These are phyloP conservation scores for Crotalaria pallida DNA, from an alignment of 306 rosid species.

Conservation along the genomic window DNA sequence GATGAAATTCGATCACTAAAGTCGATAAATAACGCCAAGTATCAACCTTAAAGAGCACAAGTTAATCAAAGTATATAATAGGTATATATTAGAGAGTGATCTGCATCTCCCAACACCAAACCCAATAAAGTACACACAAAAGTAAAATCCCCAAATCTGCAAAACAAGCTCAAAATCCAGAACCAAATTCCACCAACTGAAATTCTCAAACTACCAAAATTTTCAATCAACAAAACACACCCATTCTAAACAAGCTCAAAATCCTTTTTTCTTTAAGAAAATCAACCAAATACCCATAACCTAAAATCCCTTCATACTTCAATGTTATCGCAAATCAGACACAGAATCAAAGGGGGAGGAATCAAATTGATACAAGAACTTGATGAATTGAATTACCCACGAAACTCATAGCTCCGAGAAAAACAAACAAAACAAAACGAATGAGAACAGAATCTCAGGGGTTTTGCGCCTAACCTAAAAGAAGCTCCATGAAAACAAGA, in stretches of 20 bases:
- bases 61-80: neutral
- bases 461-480: conserved; percentile 21
- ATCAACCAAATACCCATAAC: conserved; percentile 14
- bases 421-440: neutral
- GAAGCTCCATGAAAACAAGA: conserved; percentile 4
- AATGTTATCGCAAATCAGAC: conserved; percentile 27
- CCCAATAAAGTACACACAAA: conserved; percentile 4
- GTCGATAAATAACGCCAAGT: conserved; percentile 14
- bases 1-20: conserved; percentile 23
- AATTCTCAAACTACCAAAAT: conserved; percentile 23
- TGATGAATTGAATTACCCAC: neutral
- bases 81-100: conserved; percentile 16
- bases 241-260: conserved; percentile 18
- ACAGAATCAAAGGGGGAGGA: neutral
- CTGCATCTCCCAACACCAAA: conserved; percentile 22
- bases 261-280: conserved; percentile 27
- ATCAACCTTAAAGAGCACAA: conserved; percentile 23
- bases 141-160: too few species aligned
- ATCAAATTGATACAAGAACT: neutral
- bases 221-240: conserved; percentile 41
- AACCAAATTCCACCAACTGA: neutral
- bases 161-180: neutral
- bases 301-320: conserved; percentile 26
- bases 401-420: conserved; percentile 16
- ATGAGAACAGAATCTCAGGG: conserved; percentile 21